Evolutionary conservation across 225 moss, liverwort and hornwort species (phyloP).

Genomic region (Lunularia cruciata): DNA sequence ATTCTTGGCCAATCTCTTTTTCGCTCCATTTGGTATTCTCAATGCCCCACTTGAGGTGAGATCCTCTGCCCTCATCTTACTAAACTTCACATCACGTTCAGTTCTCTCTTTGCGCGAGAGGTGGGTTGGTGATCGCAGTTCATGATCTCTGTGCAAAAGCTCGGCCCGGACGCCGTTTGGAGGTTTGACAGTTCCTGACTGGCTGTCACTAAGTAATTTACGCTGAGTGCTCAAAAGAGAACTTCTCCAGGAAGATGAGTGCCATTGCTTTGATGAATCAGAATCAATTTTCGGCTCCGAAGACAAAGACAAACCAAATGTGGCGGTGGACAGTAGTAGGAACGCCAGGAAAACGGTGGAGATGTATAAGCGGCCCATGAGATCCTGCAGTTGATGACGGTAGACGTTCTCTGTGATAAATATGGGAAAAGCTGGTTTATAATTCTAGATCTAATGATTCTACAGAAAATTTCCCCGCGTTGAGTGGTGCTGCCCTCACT

Average conservation of each 20-base stretch:
- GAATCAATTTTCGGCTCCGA: not conserved
- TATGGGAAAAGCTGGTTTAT: no score
- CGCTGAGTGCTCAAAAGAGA: not conserved
- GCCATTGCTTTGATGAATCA: no score
- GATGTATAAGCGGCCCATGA: not conserved
- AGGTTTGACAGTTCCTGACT: not conserved
- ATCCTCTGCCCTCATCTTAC: slow-evolving; percentile 14
- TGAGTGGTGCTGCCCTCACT: no score
- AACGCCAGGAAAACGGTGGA: not conserved
- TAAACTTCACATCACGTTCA: slow-evolving; percentile 1
- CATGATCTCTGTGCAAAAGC: slow-evolving; percentile 25
- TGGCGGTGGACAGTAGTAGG: not conserved
- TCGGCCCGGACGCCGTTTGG: slow-evolving; percentile 10
- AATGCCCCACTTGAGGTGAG: not conserved
- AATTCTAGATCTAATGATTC: no score
- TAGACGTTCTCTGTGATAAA: no score
- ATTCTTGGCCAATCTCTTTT: not conserved
- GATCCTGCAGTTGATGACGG: not conserved
- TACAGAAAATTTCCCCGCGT: no score
- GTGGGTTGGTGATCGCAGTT: not conserved
- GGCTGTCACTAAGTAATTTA: not conserved
- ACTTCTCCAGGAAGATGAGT: not conserved
- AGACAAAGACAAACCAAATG: not conserved
- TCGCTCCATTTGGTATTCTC: not conserved
- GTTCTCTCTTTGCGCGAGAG: slow-evolving; percentile 1